These are phyloP conservation scores for Larix sibirica DNA, from an alignment of 83 land plant species.

Conservation along the genomic window DNA sequence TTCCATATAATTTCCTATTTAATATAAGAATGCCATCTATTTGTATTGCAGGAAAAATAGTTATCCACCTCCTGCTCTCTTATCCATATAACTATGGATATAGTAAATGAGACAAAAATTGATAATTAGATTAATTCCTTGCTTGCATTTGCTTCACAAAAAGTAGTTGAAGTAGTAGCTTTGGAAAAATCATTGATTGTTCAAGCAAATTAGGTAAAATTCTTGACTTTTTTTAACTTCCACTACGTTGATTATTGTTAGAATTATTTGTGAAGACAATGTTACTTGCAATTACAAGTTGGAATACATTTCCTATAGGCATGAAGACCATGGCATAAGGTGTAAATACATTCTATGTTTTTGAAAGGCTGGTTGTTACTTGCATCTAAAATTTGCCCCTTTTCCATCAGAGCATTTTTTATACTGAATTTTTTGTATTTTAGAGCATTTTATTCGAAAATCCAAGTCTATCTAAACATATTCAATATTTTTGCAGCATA, in stretches of 20 bases:
- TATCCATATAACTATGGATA: constrained; percentile 72
- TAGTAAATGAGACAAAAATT: constrained; percentile 66
- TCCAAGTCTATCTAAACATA: not conserved
- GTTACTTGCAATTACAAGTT: not conserved
- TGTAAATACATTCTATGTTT: not conserved
- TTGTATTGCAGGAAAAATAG: constrained; percentile 46
- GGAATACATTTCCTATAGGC: not conserved
- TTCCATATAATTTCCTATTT: no score
- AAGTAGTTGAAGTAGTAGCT: constrained; percentile 72
- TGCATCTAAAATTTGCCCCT: not conserved
- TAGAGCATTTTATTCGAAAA: not conserved
- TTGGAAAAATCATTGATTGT: constrained; percentile 70
- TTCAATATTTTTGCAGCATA: constrained; percentile 30
- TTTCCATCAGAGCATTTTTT: not conserved
- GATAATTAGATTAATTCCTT: constrained; percentile 80
- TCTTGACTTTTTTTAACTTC: not conserved
- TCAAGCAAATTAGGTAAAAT: constrained; percentile 56
- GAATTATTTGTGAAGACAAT: not conserved
- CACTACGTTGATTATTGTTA: not conserved
- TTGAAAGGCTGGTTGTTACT: not conserved
- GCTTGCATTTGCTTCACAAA: constrained; percentile 88
- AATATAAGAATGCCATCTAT: not conserved
- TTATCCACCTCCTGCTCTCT: constrained; percentile 73
- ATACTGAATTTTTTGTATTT: not conserved
- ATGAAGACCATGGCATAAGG: not conserved